Percentiles rank a stretch among this genome's conserved stretches.
Evolutionary conservation across 2,329 filamentous ascomycete species (phyloP).

Genomic region (Diplodia intermedia): DNA sequence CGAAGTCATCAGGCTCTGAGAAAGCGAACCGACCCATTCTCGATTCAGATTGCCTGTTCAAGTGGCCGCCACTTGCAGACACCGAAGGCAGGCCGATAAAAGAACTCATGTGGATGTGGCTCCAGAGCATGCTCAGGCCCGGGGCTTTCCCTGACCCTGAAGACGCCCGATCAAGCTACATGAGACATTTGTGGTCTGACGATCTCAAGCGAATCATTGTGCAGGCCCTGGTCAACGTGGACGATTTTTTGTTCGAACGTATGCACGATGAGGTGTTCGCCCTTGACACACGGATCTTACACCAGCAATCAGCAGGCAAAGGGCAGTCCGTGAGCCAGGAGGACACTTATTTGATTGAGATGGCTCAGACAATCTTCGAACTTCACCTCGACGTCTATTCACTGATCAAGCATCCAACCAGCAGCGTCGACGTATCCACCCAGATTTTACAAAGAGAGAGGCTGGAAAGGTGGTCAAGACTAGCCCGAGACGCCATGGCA

Average conservation of each 20-base stretch:
- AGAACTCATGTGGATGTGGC: conserved; percentile 62
- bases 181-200: conserved; percentile 61
- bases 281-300: conserved; percentile 42
- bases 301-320: conserved; percentile 35
- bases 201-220: conserved; percentile 62
- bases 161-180: conserved; percentile 56
- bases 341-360: conserved; percentile 55
- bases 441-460: conserved; percentile 64
- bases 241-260: conserved; percentile 59
- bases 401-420: conserved; percentile 66
- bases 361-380: conserved; percentile 69
- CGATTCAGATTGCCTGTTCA: conserved; percentile 50
- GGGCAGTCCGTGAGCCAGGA: conserved; percentile 39
- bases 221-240: conserved; percentile 60
- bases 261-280: conserved; percentile 46
- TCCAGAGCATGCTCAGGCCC: conserved; percentile 59
- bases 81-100: conserved; percentile 42
- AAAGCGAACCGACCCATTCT: conserved; percentile 50
- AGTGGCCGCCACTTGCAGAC: conserved; percentile 13
- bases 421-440: conserved; percentile 60
- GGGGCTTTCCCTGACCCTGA: conserved; percentile 38
- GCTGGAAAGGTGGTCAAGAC: conserved; percentile 64
- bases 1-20: conserved; percentile 55
- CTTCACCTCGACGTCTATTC: conserved; percentile 71
- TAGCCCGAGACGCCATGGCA: conserved; percentile 63